Conservation (phyloP, 139 green algal species). For the Volvox reticuliferus region DNA sequence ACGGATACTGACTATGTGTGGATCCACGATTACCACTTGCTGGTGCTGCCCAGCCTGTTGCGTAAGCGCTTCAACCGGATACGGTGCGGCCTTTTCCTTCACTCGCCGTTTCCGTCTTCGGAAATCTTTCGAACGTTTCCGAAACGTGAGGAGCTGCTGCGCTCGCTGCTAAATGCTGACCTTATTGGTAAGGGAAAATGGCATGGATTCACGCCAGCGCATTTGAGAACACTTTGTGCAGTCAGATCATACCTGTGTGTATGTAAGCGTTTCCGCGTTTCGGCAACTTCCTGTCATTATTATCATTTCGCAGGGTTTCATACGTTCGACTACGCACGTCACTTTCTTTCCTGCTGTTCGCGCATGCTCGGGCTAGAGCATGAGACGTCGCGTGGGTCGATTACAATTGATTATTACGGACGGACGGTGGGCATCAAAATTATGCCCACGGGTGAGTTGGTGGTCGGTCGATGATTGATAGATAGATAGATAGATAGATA, state of each 20-base stretch:
- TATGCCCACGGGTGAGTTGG: slow-evolving; percentile 88
- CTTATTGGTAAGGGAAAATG: slow-evolving; percentile 78
- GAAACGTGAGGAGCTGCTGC: slow-evolving; percentile 93
- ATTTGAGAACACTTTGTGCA: no score
- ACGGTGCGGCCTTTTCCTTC: slow-evolving; percentile 94
- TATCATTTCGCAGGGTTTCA: slow-evolving; percentile 86
- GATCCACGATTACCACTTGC: slow-evolving; percentile 99
- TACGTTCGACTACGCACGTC: slow-evolving; percentile 98
- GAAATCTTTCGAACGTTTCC: slow-evolving; percentile 98
- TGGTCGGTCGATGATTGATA: no score
- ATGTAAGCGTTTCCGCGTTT: no score
- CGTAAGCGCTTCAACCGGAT: slow-evolving; percentile 82
- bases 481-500: no score
- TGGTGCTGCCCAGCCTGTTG: slow-evolving; percentile 96
- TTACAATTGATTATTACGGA: slow-evolving; percentile 97
- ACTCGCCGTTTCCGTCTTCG: slow-evolving; percentile 97
- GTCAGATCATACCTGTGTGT: no score
- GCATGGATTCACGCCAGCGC: no score
- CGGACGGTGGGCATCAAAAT: slow-evolving; percentile 97
- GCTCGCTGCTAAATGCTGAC: slow-evolving; percentile 95
- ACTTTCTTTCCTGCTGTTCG: slow-evolving; percentile 97
- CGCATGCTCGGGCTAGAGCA: slow-evolving; percentile 98
- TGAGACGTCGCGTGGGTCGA: slow-evolving; percentile 89
- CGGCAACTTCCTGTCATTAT: no score
- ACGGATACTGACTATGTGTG: slow-evolving; percentile 95